A percentile compares a stretch with the other conserved stretches of the same genome.
Conservation (phyloP, 108 stramenopile species). For the Nitzschia palea region DNA sequence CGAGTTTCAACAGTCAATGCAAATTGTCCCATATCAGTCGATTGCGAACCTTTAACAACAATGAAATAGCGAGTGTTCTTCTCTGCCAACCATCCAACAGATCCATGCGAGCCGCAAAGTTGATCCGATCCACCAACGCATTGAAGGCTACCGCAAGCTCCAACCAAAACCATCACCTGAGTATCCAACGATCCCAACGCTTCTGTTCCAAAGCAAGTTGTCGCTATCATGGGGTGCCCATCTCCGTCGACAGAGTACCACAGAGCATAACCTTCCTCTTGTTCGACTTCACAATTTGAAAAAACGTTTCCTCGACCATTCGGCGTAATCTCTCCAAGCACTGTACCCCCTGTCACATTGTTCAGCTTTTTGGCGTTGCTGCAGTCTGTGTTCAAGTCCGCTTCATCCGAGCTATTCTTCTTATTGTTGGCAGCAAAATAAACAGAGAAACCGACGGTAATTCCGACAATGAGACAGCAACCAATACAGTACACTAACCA, state of each 20-base stretch:
- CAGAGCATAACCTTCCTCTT: slow-evolving; percentile 1
- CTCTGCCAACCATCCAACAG: slow-evolving; percentile 22
- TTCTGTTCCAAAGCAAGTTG: slow-evolving; percentile 11
- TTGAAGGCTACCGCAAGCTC: slow-evolving; percentile 5
- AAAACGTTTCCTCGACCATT: not conserved
- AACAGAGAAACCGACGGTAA: too few species aligned
- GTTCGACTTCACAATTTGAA: slow-evolving; percentile 3
- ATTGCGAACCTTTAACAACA: slow-evolving; percentile 14
- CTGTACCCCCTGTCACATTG: not conserved
- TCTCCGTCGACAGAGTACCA: slow-evolving; percentile 25
- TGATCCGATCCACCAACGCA: slow-evolving; percentile 24
- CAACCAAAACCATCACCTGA: slow-evolving; percentile 18
- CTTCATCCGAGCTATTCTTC: not conserved
- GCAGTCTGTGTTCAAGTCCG: not conserved
- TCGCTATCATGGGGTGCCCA: not conserved
- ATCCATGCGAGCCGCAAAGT: slow-evolving; percentile 19
- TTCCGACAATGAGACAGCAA: too few species aligned
- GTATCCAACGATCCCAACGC: not conserved
- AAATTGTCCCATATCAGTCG: slow-evolving; percentile 1
- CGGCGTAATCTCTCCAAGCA: slow-evolving; percentile 10
- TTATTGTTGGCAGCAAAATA: too few species aligned
- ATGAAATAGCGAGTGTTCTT: slow-evolving; percentile 11
- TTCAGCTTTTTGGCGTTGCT: too few species aligned
- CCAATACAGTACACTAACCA: too few species aligned
- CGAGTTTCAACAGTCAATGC: slow-evolving; percentile 5